Conservation (phyloP, 768 basidiomycete species). For the Calocera cornea region DNA sequence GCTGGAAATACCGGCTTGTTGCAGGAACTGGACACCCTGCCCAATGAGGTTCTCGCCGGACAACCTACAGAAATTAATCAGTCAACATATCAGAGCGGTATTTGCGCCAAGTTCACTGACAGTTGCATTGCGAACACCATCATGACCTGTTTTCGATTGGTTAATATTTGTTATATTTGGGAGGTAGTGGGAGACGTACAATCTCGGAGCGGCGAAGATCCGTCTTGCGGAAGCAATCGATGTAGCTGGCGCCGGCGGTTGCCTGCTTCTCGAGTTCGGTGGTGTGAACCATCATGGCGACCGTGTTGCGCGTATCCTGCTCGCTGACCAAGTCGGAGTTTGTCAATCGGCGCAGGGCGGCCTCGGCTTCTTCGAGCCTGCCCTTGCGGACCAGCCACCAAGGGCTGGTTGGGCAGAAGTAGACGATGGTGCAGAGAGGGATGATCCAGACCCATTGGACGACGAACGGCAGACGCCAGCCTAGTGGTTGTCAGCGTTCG, state of each 20-base stretch:
- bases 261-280: slow-evolving; percentile 26
- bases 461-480: slow-evolving; percentile 16
- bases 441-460: slow-evolving; percentile 26
- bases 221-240: slow-evolving; percentile 27
- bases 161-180: too few relatives aligned
- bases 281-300: slow-evolving; percentile 27
- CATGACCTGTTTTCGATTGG: too few relatives aligned
- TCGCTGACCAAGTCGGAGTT: slow-evolving; percentile 13
- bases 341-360: slow-evolving; percentile 16
- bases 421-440: slow-evolving; percentile 21
- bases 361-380: slow-evolving; percentile 22
- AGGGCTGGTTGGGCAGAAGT: slow-evolving; percentile 19
- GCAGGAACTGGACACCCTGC: slow-evolving; percentile 22
- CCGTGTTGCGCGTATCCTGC: slow-evolving; percentile 21
- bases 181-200: slow-evolving; percentile 24
- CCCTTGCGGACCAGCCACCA: slow-evolving; percentile 25
- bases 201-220: slow-evolving; percentile 32
- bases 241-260: slow-evolving; percentile 23
- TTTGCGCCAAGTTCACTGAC: too few relatives aligned
- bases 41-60: slow-evolving; percentile 19
- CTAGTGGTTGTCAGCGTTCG: neutral
- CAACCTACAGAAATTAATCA: too few relatives aligned
- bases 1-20: slow-evolving; percentile 19
- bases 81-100: too few relatives aligned
- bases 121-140: slow-evolving; percentile 86